phyloP scores from a whole-genome alignment of 768 basidiomycete genomes.

The Psilocybe tampanensis region DNA sequence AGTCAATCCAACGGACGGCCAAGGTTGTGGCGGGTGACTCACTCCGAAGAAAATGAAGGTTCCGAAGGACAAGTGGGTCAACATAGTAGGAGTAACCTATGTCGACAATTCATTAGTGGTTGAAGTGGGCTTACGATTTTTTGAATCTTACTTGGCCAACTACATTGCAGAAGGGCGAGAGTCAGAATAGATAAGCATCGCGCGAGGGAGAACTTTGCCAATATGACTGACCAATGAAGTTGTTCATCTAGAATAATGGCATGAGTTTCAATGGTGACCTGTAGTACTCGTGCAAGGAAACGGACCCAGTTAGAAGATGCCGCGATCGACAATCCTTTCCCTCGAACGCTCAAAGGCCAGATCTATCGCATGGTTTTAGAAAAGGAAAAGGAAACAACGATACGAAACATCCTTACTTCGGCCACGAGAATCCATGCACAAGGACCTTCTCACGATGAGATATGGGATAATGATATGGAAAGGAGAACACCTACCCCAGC shows the following conservation, averaged over 20 bases:
- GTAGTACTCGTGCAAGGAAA: background rate
- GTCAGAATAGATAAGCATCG: background rate
- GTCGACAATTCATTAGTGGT: background rate
- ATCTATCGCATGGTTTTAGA: slow-evolving; percentile 35
- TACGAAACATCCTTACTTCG: slow-evolving; percentile 36
- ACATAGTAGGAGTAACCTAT: slow-evolving; percentile 72
- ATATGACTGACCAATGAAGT: slow-evolving; percentile 59
- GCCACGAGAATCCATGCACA: slow-evolving; percentile 79
- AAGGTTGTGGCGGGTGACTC: slow-evolving; percentile 19
- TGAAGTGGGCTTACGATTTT: background rate
- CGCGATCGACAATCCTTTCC: slow-evolving; percentile 76
- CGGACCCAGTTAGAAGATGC: slow-evolving; percentile 76
- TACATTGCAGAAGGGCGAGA: slow-evolving; percentile 15
- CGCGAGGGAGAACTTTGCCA: background rate
- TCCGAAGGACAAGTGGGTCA: slow-evolving; percentile 62
- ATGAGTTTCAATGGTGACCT: background rate
- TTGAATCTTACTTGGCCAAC: slow-evolving; percentile 48
- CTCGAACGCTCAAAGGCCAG: slow-evolving; percentile 71
- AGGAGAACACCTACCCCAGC: slow-evolving; percentile 50
- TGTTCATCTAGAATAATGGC: slow-evolving; percentile 58
- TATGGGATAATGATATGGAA: background rate
- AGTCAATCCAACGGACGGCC: background rate
- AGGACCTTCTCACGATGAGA: slow-evolving; percentile 32
- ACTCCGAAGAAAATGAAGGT: slow-evolving; percentile 82
- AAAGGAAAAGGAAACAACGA: background rate